These are phyloP conservation scores for Coniochaeta sp. DNA, from an alignment of 2,329 filamentous ascomycete genomes.

Conservation along the genomic window DNA sequence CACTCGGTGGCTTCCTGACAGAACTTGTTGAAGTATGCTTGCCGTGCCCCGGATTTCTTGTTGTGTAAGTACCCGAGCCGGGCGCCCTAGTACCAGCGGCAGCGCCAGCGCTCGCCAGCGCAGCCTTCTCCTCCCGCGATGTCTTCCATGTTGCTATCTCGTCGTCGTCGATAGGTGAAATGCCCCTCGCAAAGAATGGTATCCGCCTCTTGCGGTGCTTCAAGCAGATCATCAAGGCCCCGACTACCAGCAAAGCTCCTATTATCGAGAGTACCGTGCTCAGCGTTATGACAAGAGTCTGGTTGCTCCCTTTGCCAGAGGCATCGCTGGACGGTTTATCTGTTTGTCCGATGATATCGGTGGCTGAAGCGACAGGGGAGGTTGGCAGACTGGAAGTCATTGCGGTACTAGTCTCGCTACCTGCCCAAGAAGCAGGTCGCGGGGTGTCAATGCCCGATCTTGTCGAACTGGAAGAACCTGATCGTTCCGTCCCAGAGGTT, in stretches of 20 bases:
- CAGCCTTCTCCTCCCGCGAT: conserved; percentile 13
- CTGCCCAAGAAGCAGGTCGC: not conserved
- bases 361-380: conserved; percentile 4
- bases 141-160: conserved; percentile 59
- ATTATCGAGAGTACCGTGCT: conserved; percentile 41
- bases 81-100: conserved; percentile 1
- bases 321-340: conserved; percentile 3
- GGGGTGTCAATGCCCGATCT: not conserved
- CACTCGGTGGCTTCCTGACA: conserved; percentile 38
- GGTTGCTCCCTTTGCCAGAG: conserved; percentile 19
- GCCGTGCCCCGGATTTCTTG: conserved; percentile 15
- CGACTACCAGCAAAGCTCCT: conserved; percentile 29
- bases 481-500: not conserved
- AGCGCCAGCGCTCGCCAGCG: not conserved
- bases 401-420: not conserved
- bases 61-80: conserved; percentile 12
- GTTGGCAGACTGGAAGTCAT: conserved; percentile 8
- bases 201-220: conserved; percentile 27
- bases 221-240: conserved; percentile 27
- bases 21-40: conserved; percentile 27
- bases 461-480: not conserved
- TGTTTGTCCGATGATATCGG: not conserved
- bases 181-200: conserved; percentile 43
- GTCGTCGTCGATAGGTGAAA: conserved; percentile 56
- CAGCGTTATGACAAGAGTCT: conserved; percentile 41